Evolutionary conservation across 352 stramenopile species (phyloP).

Genomic region (Phytopythium ostracodes): DNA sequence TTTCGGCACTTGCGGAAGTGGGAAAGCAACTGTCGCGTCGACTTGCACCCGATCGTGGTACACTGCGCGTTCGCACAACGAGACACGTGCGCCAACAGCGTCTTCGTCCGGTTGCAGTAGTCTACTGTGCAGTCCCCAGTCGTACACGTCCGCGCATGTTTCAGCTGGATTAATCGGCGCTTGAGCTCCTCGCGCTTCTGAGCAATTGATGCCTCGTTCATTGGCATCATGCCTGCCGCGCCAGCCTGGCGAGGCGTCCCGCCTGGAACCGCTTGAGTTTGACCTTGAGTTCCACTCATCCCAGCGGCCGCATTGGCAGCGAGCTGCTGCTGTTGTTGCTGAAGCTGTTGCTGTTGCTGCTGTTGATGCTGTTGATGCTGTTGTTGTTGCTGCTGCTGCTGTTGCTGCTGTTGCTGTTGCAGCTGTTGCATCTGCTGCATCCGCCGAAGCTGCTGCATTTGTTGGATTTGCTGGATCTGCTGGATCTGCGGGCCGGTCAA

Average conservation of each 20-base stretch:
- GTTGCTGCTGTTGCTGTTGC: constrained; percentile 48
- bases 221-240: constrained; percentile 46
- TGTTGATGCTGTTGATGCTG: constrained; percentile 17
- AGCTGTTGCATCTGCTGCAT: constrained; percentile 79
- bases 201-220: constrained; percentile 78
- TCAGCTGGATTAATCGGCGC: constrained; percentile 80
- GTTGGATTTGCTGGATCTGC: constrained; percentile 83
- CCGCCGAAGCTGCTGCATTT: constrained; percentile 79
- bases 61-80: constrained; percentile 82
- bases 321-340: constrained; percentile 6
- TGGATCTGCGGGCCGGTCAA: constrained; percentile 71
- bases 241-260: constrained; percentile 18
- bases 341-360: constrained; percentile 24
- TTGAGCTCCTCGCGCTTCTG: constrained; percentile 86
- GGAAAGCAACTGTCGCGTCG: constrained; percentile 78
- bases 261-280: constrained; percentile 21
- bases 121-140: constrained; percentile 68
- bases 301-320: constrained; percentile 3
- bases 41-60: constrained; percentile 87
- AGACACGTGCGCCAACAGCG: constrained; percentile 75
- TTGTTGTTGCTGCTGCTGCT: constrained; percentile 25
- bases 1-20: constrained; percentile 88
- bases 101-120: constrained; percentile 80
- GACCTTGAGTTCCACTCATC: constrained; percentile 12
- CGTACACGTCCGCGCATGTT: constrained; percentile 82